phyloP scores from a whole-genome alignment of 2,329 filamentous ascomycete species.

The Trichoderma sp. region DNA sequence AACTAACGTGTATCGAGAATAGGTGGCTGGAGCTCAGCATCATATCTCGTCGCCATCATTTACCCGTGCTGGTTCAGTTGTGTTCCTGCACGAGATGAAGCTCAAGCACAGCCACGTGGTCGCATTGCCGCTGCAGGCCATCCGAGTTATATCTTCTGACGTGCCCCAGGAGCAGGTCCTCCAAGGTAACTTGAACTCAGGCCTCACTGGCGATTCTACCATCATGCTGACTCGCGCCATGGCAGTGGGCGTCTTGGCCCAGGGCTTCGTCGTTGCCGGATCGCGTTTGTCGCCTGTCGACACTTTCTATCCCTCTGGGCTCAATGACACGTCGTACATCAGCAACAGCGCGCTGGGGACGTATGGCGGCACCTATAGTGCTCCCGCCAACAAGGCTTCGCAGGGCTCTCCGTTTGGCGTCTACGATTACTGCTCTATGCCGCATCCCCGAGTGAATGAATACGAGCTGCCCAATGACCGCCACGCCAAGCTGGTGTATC shows the following conservation, averaged over 20 bases:
- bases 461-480: slow-evolving; percentile 12
- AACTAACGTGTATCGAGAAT: not conserved
- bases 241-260: not conserved
- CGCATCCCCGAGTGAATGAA: not conserved
- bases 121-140: not conserved
- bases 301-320: slow-evolving; percentile 1
- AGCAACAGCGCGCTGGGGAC: slow-evolving; percentile 7
- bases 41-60: not conserved
- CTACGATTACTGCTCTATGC: slow-evolving; percentile 16
- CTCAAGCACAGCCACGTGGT: slow-evolving; percentile 5
- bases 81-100: slow-evolving; percentile 9
- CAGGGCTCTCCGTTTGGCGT: slow-evolving; percentile 11
- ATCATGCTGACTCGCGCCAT: slow-evolving; percentile 2
- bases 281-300: slow-evolving; percentile 6
- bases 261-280: not conserved
- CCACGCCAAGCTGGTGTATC: slow-evolving; percentile 11
- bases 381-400: not conserved
- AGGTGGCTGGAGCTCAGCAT: not conserved
- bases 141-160: not conserved
- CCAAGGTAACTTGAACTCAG: not conserved
- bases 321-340: slow-evolving; percentile 14
- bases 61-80: not conserved
- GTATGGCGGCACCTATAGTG: slow-evolving; percentile 8
- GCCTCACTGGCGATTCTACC: not conserved
- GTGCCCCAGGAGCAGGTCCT: not conserved